Evolutionary conservation across 179 eudicot genomes (phyloP).

Genomic region (Vitellaria paradoxa): DNA sequence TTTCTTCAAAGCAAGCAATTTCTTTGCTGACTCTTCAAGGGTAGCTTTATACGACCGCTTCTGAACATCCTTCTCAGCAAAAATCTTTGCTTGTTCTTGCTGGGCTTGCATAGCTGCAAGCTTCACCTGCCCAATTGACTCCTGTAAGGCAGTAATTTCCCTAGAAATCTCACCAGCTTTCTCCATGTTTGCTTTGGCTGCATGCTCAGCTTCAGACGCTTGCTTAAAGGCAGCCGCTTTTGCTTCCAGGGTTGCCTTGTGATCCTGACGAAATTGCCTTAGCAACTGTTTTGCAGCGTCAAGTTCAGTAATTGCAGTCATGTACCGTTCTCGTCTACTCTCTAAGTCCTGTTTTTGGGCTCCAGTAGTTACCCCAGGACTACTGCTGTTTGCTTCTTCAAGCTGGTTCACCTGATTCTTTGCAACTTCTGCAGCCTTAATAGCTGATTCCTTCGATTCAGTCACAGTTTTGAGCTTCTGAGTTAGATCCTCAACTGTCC

Average conservation of each 20-base stretch:
- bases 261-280: constrained; percentile 61
- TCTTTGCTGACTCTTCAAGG: constrained; percentile 63
- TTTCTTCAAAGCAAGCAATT: constrained; percentile 57
- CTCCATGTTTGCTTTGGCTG: constrained; percentile 47
- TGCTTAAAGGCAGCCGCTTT: constrained; percentile 51
- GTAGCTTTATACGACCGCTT: constrained; percentile 48
- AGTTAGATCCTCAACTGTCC: constrained; percentile 54
- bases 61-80: constrained; percentile 53
- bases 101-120: constrained; percentile 49
- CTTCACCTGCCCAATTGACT: constrained; percentile 62
- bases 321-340: constrained; percentile 43
- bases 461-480: constrained; percentile 48
- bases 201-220: constrained; percentile 56
- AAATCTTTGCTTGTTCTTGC: constrained; percentile 45
- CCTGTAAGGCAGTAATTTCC: constrained; percentile 52
- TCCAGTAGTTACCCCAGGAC: constrained; percentile 28
- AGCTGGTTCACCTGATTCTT: constrained; percentile 49
- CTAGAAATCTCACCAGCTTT: constrained; percentile 52
- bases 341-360: constrained; percentile 42
- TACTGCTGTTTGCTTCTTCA: constrained; percentile 42
- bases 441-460: constrained; percentile 63
- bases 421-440: constrained; percentile 57
- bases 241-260: constrained; percentile 44
- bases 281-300: constrained; percentile 73
- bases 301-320: constrained; percentile 49